A percentile compares a stretch with the other conserved stretches of the same genome.
These are phyloP conservation scores for Rheum nobile DNA, from an alignment of 148 eudicot species.

Conservation along the genomic window DNA sequence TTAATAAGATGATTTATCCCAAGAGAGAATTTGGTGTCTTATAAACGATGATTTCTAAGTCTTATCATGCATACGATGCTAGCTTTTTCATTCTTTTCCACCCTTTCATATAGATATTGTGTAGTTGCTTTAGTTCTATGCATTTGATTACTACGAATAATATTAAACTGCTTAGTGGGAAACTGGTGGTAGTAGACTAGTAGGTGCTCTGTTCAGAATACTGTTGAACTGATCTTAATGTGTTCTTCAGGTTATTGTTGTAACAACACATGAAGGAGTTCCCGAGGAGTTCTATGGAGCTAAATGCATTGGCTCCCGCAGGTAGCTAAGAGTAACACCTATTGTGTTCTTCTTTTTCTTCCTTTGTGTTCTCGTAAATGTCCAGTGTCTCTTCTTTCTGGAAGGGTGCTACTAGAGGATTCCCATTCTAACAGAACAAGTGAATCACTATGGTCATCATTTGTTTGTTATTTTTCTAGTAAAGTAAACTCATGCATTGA, in stretches of 20 bases:
- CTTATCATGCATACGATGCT: not conserved
- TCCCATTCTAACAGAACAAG: not conserved
- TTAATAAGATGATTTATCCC: not conserved
- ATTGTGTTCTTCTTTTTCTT: not conserved
- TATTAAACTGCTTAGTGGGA: not conserved
- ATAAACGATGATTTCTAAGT: not conserved
- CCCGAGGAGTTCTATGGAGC: slow-evolving; percentile 98
- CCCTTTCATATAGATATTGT: not conserved
- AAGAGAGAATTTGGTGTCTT: not conserved
- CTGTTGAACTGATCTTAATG: not conserved
- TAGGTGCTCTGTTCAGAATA: not conserved
- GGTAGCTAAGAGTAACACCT: slow-evolving; percentile 21
- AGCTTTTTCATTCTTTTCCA: not conserved
- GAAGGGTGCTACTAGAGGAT: not conserved
- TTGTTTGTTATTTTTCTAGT: not conserved
- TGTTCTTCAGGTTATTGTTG: slow-evolving; percentile 70
- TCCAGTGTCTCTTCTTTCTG: not conserved
- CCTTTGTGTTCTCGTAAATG: not conserved
- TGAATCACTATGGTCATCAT: not conserved
- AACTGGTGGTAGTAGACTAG: not conserved
- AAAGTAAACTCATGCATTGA: not conserved
- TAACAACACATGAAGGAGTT: slow-evolving; percentile 96
- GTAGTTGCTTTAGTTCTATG: not conserved
- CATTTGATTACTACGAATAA: not conserved
- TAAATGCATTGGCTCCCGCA: slow-evolving; percentile 75